Conservation (phyloP, 2,329 filamentous ascomycete genomes). For the Fusarium odoratissimum region DNA sequence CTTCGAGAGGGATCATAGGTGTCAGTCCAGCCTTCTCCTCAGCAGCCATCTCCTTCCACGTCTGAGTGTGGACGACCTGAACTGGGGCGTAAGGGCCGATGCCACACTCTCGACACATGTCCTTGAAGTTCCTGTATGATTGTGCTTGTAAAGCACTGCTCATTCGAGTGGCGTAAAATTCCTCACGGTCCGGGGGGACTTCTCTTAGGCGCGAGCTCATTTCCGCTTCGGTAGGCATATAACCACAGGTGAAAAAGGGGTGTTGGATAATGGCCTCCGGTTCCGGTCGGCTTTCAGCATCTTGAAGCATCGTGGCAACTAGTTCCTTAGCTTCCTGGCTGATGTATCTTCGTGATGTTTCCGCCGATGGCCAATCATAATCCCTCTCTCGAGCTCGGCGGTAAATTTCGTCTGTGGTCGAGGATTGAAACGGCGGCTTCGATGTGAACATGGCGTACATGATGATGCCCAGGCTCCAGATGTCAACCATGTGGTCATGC, state of each 20-base stretch:
- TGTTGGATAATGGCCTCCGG: slow-evolving; percentile 84
- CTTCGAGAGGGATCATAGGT: slow-evolving; percentile 70
- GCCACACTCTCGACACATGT: slow-evolving; percentile 68
- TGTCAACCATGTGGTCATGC: slow-evolving; percentile 97
- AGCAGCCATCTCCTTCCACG: slow-evolving; percentile 75
- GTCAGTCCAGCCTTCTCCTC: slow-evolving; percentile 75
- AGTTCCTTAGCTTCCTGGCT: slow-evolving; percentile 81
- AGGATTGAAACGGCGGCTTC: slow-evolving; percentile 95
- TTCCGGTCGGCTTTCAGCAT: slow-evolving; percentile 78
- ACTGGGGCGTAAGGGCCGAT: slow-evolving; percentile 66
- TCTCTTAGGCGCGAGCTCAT: slow-evolving; percentile 70
- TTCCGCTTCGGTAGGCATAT: slow-evolving; percentile 72
- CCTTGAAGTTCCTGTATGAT: slow-evolving; percentile 64
- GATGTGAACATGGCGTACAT: slow-evolving; percentile 98
- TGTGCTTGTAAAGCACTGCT: slow-evolving; percentile 57
- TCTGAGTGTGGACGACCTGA: slow-evolving; percentile 63
- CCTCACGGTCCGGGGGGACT: slow-evolving; percentile 65
- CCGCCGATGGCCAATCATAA: slow-evolving; percentile 81
- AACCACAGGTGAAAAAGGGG: slow-evolving; percentile 81
- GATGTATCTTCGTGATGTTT: slow-evolving; percentile 75
- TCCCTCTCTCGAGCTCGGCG: slow-evolving; percentile 75
- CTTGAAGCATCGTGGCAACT: slow-evolving; percentile 79
- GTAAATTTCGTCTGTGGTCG: slow-evolving; percentile 88
- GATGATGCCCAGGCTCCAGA: slow-evolving; percentile 98
- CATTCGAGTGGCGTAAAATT: slow-evolving; percentile 66